A percentile compares a stretch with the other conserved stretches of the same genome.
phyloP scores from a whole-genome alignment of 2,329 filamentous ascomycete species.

The Raffaelea deltoideospora region DNA sequence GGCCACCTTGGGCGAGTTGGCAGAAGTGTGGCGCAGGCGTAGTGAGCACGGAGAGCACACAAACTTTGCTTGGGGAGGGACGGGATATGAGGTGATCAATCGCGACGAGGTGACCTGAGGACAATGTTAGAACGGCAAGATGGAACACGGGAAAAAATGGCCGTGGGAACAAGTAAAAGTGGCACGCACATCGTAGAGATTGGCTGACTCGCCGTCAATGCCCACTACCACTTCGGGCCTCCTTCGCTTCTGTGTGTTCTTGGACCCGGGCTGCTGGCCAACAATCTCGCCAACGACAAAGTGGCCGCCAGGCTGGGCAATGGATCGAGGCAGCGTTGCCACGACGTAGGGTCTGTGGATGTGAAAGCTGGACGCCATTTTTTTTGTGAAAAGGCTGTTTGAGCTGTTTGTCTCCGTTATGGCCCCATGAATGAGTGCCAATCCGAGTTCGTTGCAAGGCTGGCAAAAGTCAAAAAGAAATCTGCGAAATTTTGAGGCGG shows the following conservation, averaged over 20 bases:
- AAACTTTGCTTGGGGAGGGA: constrained; percentile 49
- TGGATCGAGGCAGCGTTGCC: constrained; percentile 41
- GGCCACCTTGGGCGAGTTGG: constrained; percentile 18
- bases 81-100: constrained; percentile 50
- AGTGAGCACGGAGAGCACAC: constrained; percentile 47
- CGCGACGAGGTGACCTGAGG: constrained; percentile 43
- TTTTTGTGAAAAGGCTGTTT: too few relatives aligned
- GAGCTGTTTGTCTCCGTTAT: too few relatives aligned
- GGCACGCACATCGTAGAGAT: constrained; percentile 45
- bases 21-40: constrained; percentile 31
- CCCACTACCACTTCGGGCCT: constrained; percentile 48
- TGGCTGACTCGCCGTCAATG: constrained; percentile 47
- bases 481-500: too few relatives aligned
- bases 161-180: background rate
- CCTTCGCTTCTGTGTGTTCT: constrained; percentile 45
- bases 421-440: too few relatives aligned
- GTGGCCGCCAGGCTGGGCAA: constrained; percentile 33
- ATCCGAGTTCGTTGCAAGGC: too few relatives aligned
- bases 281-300: constrained; percentile 47
- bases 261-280: constrained; percentile 36
- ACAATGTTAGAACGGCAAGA: constrained; percentile 2
- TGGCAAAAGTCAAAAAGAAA: too few relatives aligned
- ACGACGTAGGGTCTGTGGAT: constrained; percentile 51
- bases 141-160: constrained; percentile 3
- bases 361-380: constrained; percentile 44